Evolutionary conservation across 2,329 filamentous ascomycete species (phyloP).

Genomic region (Aureobasidium sp.): DNA sequence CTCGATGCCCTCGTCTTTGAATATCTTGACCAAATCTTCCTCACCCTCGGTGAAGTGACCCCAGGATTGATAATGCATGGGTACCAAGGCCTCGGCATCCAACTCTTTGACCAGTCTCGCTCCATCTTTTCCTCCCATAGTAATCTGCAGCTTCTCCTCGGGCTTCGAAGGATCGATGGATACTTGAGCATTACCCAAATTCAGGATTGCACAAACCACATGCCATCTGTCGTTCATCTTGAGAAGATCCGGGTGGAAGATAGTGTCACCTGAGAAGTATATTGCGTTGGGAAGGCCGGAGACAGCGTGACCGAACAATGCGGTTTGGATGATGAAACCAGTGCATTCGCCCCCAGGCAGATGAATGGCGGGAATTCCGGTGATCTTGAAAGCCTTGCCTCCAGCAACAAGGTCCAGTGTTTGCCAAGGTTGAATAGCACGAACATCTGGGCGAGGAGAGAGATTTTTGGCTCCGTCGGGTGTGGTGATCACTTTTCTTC

Average conservation of each 20-base stretch:
- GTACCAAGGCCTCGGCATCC: background rate
- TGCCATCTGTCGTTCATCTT: background rate
- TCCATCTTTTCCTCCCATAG: background rate
- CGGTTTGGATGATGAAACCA: background rate
- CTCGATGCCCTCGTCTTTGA: background rate
- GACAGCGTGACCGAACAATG: background rate
- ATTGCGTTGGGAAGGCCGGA: background rate
- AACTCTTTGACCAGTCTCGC: background rate
- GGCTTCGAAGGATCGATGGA: background rate
- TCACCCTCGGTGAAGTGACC: background rate
- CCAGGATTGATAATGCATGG: background rate
- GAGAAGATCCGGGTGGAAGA: background rate
- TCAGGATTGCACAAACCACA: background rate
- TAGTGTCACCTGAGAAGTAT: background rate
- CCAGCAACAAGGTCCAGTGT: background rate
- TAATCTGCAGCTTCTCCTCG: background rate
- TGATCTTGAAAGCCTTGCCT: background rate
- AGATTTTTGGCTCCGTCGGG: background rate
- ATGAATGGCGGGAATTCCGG: background rate
- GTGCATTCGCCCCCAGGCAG: background rate
- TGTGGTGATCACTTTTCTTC: background rate
- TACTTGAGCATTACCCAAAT: background rate
- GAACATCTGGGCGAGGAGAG: background rate
- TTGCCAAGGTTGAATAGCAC: background rate
- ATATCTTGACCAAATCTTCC: background rate